Evolutionary conservation across 441 rosid species (phyloP), one percentile per base, ranked within the genome.

Genomic region (Isatis lusitanica): DNA sequence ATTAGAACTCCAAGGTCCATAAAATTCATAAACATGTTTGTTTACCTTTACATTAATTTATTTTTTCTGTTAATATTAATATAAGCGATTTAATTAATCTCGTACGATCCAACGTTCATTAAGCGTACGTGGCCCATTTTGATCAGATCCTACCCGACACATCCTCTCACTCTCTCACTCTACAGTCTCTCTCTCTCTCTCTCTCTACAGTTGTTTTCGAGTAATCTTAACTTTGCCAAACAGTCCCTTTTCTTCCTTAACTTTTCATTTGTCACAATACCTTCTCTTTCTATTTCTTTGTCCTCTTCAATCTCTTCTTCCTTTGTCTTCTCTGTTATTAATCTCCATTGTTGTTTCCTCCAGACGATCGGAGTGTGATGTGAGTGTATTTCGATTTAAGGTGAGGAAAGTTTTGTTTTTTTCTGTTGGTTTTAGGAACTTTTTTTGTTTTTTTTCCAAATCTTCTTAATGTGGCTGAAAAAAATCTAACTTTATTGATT

Each of bases 191-290:
- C 56, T 52, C 56, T 61, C 73, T 63, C 2, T 59, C 47, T 48
- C 33, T 59, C 43, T 63, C 70, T 50, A 79, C 33, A 51, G 74
- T 31, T 64, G 55, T 69, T 77, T 75, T 81, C 47, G 35, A 74
- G 65, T 38, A 63, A 63, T 66, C 82, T 82, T 73, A 81, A 68
- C 82, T 75, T 75, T 68, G 73, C 87, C 87, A 61, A 86, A 83
- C 83, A 67, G 79, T 47, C 40, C 55, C 64, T 24, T 50, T 7
- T 59, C 31, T 69, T 42, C 10, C 61, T 63, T 31, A 63, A 63
- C 39, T 53, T 39, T 11, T 63, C 57, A 40, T 59, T 59, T 74
- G 61, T 69, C 65, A 21, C 24, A 21, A 21, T 21, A 21, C 11
- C 13, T 9, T 33, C 38, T 33, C 31, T 52, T 21, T 61, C 44